Conservation (phyloP, 2,329 filamentous ascomycete genomes). For the Colletotrichum graminicola region DNA sequence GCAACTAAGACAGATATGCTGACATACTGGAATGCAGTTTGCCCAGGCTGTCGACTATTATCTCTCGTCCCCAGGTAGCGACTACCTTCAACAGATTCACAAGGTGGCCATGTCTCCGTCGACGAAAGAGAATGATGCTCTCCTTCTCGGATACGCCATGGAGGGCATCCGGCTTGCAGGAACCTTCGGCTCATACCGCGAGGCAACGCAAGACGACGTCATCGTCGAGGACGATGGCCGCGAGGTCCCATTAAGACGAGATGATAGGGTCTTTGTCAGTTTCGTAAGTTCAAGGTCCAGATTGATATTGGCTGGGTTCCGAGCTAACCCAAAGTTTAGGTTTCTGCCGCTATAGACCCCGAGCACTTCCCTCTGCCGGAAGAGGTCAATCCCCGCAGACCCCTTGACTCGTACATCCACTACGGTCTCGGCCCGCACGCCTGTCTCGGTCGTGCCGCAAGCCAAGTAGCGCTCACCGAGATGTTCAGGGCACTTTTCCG, state of each 20-base stretch:
- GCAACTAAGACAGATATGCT: slow-evolving; percentile 25
- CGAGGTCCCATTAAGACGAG: slow-evolving; percentile 63
- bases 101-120: slow-evolving; percentile 67
- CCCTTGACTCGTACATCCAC: slow-evolving; percentile 73
- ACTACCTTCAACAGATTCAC: slow-evolving; percentile 71
- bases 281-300: slow-evolving; percentile 59
- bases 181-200: slow-evolving; percentile 71
- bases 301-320: not conserved
- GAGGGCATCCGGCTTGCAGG: slow-evolving; percentile 79
- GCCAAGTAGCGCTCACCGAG: slow-evolving; percentile 72
- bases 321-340: slow-evolving; percentile 44
- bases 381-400: slow-evolving; percentile 72
- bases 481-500: slow-evolving; percentile 76
- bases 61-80: slow-evolving; percentile 66
- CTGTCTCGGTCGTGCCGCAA: slow-evolving; percentile 71
- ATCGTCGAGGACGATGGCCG: slow-evolving; percentile 65
- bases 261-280: slow-evolving; percentile 73
- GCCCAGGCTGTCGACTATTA: slow-evolving; percentile 81
- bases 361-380: slow-evolving; percentile 71
- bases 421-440: slow-evolving; percentile 73
- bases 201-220: slow-evolving; percentile 60
- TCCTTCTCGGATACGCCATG: slow-evolving; percentile 76
- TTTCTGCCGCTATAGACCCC: slow-evolving; percentile 66
- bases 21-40: slow-evolving; percentile 61
- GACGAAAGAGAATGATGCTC: slow-evolving; percentile 69